Percentiles rank a stretch among this genome's conserved stretches.
Evolutionary conservation across 257 asterid species (phyloP).

Genomic region (Galeopsis tetrahit): DNA sequence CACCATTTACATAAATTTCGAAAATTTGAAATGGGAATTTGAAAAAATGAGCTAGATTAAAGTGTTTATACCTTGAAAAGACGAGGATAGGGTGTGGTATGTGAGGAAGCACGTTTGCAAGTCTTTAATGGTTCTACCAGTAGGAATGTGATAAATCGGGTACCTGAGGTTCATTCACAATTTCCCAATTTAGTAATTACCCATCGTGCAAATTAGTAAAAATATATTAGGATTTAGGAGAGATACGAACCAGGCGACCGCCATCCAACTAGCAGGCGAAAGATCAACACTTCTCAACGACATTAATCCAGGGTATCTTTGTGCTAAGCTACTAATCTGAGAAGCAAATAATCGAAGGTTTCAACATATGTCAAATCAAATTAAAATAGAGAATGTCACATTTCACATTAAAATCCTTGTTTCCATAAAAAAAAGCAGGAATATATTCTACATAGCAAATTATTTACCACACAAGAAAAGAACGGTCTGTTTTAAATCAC

Average conservation of each 20-base stretch:
- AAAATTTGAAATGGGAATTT: background rate
- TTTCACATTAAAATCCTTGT: background rate
- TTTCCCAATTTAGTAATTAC: background rate
- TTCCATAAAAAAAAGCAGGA: constrained; percentile 33
- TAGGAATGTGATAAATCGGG: constrained; percentile 83
- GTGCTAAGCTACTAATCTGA: constrained; percentile 58
- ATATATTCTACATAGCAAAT: constrained; percentile 35
- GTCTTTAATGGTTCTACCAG: constrained; percentile 60
- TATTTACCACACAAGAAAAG: constrained; percentile 26
- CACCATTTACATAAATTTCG: background rate
- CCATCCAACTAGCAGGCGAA: constrained; percentile 96
- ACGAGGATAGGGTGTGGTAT: constrained; percentile 81
- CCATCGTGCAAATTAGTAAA: background rate
- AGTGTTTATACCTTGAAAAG: constrained; percentile 64
- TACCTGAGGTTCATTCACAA: constrained; percentile 50
- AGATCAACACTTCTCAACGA: constrained; percentile 75
- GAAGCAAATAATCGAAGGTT: constrained; percentile 7
- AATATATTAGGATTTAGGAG: background rate
- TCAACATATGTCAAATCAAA: constrained; percentile 18
- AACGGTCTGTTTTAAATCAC: constrained; percentile 5
- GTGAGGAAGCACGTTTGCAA: constrained; percentile 76
- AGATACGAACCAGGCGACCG: constrained; percentile 71
- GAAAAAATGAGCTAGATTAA: background rate
- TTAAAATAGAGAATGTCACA: background rate
- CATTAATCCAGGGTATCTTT: constrained; percentile 63